Evolutionary conservation across 148 eudicot genomes (phyloP).

Genomic region (Talinum fruticosum): DNA sequence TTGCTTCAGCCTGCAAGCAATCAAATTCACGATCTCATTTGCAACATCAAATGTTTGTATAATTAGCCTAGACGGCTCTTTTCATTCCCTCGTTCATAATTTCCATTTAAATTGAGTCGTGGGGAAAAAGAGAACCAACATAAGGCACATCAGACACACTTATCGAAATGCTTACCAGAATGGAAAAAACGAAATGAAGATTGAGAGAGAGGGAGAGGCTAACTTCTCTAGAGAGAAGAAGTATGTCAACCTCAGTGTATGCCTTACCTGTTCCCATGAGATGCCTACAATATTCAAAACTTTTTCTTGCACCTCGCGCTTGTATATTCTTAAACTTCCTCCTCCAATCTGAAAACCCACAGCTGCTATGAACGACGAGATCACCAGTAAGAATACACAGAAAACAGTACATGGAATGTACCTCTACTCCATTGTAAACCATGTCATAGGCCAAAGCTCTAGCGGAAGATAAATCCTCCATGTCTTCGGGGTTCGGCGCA

Average conservation of each 20-base stretch:
- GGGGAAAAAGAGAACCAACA: neutral
- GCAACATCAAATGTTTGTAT: neutral
- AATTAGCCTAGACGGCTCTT: neutral
- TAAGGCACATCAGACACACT: no score
- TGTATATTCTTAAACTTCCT: constrained; percentile 91
- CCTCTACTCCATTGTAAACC: constrained; percentile 99
- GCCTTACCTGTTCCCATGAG: constrained; percentile 66
- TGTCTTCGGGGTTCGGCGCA: constrained; percentile 94
- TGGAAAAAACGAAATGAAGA: neutral
- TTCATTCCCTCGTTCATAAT: neutral
- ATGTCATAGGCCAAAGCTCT: constrained; percentile 99
- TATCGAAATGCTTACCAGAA: no score
- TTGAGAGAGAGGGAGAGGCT: neutral
- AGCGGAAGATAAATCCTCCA: constrained; percentile 80
- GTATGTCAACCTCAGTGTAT: neutral
- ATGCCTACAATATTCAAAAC: constrained; percentile 79
- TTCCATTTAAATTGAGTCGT: neutral
- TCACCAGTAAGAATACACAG: neutral
- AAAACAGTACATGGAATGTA: constrained; percentile 15
- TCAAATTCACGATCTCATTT: constrained; percentile 6
- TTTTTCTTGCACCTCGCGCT: constrained; percentile 88
- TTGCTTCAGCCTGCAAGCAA: constrained; percentile 77
- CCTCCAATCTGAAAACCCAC: constrained; percentile 69
- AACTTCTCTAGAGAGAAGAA: neutral
- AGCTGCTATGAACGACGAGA: neutral